Percentiles rank a stretch among this genome's conserved stretches.
phyloP scores from a whole-genome alignment of 192 early-diverging fungal genomes.

The Coemansia nantahalensis region DNA sequence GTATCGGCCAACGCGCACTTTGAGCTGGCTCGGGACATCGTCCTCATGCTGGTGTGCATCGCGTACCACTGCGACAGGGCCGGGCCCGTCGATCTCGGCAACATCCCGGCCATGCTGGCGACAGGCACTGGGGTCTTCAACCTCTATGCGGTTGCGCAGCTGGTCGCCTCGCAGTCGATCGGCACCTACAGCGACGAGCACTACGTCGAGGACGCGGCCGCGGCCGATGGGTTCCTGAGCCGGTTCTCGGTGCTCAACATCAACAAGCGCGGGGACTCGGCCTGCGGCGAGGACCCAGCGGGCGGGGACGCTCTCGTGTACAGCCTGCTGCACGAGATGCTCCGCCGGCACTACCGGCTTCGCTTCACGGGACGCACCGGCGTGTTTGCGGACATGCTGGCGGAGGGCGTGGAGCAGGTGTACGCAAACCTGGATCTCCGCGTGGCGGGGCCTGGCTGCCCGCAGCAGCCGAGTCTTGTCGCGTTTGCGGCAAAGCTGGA shows the following conservation, averaged over 20 bases:
- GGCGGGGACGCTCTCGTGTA: constrained; percentile 15
- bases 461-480: constrained; percentile 10
- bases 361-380: constrained; percentile 26
- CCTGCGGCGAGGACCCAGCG: constrained; percentile 5
- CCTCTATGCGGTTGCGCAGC: constrained; percentile 27
- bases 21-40: constrained; percentile 28
- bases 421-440: constrained; percentile 12
- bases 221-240: constrained; percentile 39
- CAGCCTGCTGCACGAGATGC: constrained; percentile 39
- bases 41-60: constrained; percentile 26
- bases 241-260: constrained; percentile 51
- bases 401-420: constrained; percentile 37
- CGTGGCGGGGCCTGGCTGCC: constrained; percentile 2
- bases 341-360: constrained; percentile 18
- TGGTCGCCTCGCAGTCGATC: constrained; percentile 37
- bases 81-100: neutral
- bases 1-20: constrained; percentile 23
- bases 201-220: constrained; percentile 3
- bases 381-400: constrained; percentile 41
- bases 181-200: constrained; percentile 10
- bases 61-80: constrained; percentile 19
- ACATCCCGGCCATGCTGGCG: constrained; percentile 21
- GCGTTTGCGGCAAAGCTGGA: constrained; percentile 41
- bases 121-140: constrained; percentile 10
- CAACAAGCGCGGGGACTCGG: constrained; percentile 23